Conservation (phyloP, 164 flowering plant species). For the Houttuynia cordata region DNA sequence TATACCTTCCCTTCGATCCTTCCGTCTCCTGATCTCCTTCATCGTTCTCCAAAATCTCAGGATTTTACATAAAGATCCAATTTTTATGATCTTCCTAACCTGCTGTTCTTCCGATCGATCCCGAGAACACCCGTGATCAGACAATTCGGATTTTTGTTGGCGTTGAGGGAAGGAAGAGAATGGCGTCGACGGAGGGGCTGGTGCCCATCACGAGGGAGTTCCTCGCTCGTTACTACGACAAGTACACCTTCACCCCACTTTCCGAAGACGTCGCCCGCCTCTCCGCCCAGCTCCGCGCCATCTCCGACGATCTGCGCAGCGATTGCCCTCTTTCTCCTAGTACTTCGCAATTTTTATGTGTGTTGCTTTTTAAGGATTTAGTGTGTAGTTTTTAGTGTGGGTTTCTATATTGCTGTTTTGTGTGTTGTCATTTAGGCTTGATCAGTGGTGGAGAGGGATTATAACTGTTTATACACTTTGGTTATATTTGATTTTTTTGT, state of each 20-base stretch:
- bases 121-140: background rate
- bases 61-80: background rate
- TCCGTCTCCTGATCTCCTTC: background rate
- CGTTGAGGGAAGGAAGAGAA: conserved; percentile 2
- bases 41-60: background rate
- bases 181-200: conserved; percentile 85
- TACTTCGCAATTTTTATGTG: conserved; percentile 4
- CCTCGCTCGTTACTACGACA: conserved; percentile 71
- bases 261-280: conserved; percentile 58
- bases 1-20: too few species aligned
- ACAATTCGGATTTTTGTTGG: background rate
- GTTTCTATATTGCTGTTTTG: too few species aligned
- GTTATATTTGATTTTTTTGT: too few species aligned
- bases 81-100: background rate
- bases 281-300: conserved; percentile 40
- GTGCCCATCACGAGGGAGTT: conserved; percentile 78
- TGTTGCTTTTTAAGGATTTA: background rate
- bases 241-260: conserved; percentile 53
- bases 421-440: too few species aligned
- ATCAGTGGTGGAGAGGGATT: too few species aligned
- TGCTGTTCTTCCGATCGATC: background rate
- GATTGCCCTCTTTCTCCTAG: conserved; percentile 37
- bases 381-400: background rate
- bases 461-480: too few species aligned
- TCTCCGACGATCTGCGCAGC: conserved; percentile 30